Percentiles rank a stretch among this genome's conserved stretches.
Evolutionary conservation across 768 basidiomycete genomes (phyloP).

Genomic region (Lentinus brumalis): DNA sequence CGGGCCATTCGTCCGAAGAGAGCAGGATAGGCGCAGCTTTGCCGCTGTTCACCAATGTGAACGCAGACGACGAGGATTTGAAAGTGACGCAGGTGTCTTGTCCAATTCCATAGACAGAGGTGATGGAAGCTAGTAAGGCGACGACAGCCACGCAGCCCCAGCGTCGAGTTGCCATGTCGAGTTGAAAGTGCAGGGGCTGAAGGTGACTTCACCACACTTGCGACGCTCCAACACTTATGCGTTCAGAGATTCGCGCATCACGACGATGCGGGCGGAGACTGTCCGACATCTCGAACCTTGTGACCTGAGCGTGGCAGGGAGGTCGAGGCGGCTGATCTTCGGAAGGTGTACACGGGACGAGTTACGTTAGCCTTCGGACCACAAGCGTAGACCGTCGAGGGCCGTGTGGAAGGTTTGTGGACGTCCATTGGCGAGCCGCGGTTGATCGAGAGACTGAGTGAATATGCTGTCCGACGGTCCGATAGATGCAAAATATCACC

Average conservation of each 20-base stretch:
- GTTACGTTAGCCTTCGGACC: not conserved
- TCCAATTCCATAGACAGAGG: conserved; percentile 43
- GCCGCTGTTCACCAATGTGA: conserved; percentile 48
- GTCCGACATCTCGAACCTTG: conserved; percentile 13
- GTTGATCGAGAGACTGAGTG: not conserved
- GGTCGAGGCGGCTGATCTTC: conserved; percentile 15
- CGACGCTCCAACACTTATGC: not conserved
- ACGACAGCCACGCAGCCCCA: conserved; percentile 9
- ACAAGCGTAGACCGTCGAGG: not conserved
- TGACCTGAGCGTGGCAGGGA: conserved; percentile 16
- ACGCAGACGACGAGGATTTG: conserved; percentile 32
- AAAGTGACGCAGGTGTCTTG: conserved; percentile 53
- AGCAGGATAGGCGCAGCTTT: conserved; percentile 51
- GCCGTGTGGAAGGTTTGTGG: not conserved
- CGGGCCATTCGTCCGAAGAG: conserved; percentile 61
- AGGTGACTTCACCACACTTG: not conserved
- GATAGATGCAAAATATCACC: not conserved
- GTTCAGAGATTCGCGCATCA: not conserved
- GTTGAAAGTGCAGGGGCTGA: not conserved
- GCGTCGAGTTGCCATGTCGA: not conserved
- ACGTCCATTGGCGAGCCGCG: not conserved
- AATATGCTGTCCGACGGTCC: not conserved
- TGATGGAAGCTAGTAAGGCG: conserved; percentile 18
- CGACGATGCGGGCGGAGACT: not conserved
- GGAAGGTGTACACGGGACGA: conserved; percentile 2